Conservation (phyloP, 2,329 filamentous ascomycete genomes). For the Catunica adiposa region DNA sequence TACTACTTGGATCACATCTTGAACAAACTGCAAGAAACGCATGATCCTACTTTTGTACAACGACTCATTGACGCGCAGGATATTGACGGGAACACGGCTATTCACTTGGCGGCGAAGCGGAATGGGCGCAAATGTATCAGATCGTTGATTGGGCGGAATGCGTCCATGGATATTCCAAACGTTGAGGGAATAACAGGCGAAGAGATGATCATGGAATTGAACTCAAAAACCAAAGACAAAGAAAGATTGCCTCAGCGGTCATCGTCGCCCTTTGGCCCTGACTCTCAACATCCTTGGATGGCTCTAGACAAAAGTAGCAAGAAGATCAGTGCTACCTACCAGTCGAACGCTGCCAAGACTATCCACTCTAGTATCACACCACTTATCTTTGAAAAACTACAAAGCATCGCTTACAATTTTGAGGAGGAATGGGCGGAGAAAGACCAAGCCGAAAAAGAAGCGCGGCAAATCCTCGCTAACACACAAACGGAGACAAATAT, state of each 20-base stretch:
- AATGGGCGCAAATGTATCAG: slow-evolving; percentile 83
- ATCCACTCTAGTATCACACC: slow-evolving; percentile 54
- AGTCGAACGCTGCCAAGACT: slow-evolving; percentile 50
- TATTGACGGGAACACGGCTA: slow-evolving; percentile 72
- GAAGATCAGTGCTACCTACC: slow-evolving; percentile 30
- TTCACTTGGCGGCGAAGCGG: slow-evolving; percentile 58
- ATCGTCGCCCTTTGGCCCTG: slow-evolving; percentile 53
- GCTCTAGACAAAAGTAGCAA: slow-evolving; percentile 19
- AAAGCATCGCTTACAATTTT: slow-evolving; percentile 51
- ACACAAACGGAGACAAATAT: slow-evolving; percentile 50
- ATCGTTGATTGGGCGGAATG: slow-evolving; percentile 60
- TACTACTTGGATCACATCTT: slow-evolving; percentile 90
- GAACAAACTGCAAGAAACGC: slow-evolving; percentile 66
- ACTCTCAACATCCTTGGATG: slow-evolving; percentile 34
- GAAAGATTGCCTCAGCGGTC: slow-evolving; percentile 49
- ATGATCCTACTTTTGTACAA: slow-evolving; percentile 61
- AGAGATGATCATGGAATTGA: slow-evolving; percentile 61
- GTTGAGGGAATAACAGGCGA: slow-evolving; percentile 68
- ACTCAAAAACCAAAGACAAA: slow-evolving; percentile 50
- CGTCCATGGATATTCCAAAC: slow-evolving; percentile 69
- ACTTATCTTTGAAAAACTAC: slow-evolving; percentile 54
- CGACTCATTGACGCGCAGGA: slow-evolving; percentile 69
- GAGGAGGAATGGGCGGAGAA: slow-evolving; percentile 64
- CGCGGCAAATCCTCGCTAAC: slow-evolving; percentile 46
- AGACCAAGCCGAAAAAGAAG: slow-evolving; percentile 51